These are phyloP conservation scores for Pseudonitzschia delicatissima DNA, from an alignment of 108 stramenopile species.

Conservation along the genomic window DNA sequence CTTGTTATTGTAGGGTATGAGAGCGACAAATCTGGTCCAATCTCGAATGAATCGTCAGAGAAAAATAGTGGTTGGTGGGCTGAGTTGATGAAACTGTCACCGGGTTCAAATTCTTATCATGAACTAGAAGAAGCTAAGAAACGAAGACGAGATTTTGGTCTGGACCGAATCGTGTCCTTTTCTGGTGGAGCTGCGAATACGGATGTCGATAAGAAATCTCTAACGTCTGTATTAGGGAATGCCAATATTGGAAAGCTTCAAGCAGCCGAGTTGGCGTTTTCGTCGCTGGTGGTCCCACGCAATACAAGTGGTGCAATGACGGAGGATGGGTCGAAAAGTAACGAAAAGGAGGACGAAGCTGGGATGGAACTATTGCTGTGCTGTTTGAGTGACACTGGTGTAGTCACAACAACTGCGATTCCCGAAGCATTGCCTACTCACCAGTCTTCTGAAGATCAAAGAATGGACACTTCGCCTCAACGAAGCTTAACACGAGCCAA, in stretches of 20 bases:
- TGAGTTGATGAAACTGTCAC: slow-evolving; percentile 45
- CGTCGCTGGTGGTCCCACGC: not conserved
- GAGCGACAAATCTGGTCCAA: not conserved
- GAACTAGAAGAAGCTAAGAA: not conserved
- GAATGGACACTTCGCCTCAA: not conserved
- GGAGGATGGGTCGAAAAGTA: not conserved
- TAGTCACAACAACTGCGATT: slow-evolving; percentile 39
- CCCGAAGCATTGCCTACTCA: slow-evolving; percentile 30
- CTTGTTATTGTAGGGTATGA: slow-evolving; percentile 36
- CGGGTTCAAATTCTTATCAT: not conserved
- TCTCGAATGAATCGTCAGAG: not conserved
- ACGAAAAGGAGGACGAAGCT: not conserved
- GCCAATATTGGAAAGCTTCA: slow-evolving; percentile 38
- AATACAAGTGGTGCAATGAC: not conserved
- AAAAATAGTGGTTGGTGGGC: slow-evolving; percentile 46
- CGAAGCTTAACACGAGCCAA: slow-evolving; percentile 5
- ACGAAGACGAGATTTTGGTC: slow-evolving; percentile 14
- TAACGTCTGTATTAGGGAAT: slow-evolving; percentile 23
- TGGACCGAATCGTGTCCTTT: slow-evolving; percentile 27
- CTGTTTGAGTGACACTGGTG: slow-evolving; percentile 43
- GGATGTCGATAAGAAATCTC: slow-evolving; percentile 10
- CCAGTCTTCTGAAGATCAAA: slow-evolving; percentile 1
- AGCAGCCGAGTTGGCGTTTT: slow-evolving; percentile 41
- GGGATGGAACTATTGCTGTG: slow-evolving; percentile 39
- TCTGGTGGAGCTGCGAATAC: slow-evolving; percentile 20